These are phyloP conservation scores for Spathaspora boniae DNA, from an alignment of 805 yeast genomes.

Conservation along the genomic window DNA sequence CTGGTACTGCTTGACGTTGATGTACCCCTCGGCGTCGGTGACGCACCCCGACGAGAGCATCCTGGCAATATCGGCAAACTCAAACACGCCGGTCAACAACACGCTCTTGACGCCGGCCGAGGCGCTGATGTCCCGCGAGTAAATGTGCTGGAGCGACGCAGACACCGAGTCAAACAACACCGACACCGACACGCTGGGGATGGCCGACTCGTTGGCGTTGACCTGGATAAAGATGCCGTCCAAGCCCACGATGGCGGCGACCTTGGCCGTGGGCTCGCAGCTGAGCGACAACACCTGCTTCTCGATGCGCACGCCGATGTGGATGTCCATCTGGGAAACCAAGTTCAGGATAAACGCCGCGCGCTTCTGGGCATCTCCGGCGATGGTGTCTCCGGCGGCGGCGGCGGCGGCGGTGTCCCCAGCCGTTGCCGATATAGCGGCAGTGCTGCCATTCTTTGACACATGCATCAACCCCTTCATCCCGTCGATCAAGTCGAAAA, in stretches of 20 bases:
- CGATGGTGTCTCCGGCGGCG: slow-evolving; percentile 7
- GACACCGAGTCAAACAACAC: slow-evolving; percentile 52
- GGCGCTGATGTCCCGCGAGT: slow-evolving; percentile 86
- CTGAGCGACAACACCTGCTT: slow-evolving; percentile 74
- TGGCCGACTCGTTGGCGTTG: slow-evolving; percentile 46
- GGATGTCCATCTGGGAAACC: slow-evolving; percentile 56
- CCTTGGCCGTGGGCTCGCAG: slow-evolving; percentile 93
- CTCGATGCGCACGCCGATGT: slow-evolving; percentile 60
- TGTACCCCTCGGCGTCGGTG: slow-evolving; percentile 53
- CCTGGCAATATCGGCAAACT: slow-evolving; percentile 38
- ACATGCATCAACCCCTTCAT: slow-evolving; percentile 45
- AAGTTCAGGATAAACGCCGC: slow-evolving; percentile 18
- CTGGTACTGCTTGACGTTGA: slow-evolving; percentile 82
- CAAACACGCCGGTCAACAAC: slow-evolving; percentile 46
- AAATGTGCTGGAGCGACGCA: slow-evolving; percentile 82
- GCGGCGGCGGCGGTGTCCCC: background rate
- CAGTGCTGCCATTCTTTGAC: slow-evolving; percentile 3
- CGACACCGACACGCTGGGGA: slow-evolving; percentile 38
- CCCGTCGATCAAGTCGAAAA: slow-evolving; percentile 55
- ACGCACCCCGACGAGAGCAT: slow-evolving; percentile 51
- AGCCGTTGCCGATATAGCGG: background rate
- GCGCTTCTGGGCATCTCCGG: slow-evolving; percentile 36
- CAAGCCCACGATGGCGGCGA: slow-evolving; percentile 77
- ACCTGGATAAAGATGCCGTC: slow-evolving; percentile 62
- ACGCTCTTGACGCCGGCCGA: slow-evolving; percentile 48